Base-by-base conservation (phyloP, 202 grass and related monocot species). In the Schoenoplectus triqueter region DNA sequence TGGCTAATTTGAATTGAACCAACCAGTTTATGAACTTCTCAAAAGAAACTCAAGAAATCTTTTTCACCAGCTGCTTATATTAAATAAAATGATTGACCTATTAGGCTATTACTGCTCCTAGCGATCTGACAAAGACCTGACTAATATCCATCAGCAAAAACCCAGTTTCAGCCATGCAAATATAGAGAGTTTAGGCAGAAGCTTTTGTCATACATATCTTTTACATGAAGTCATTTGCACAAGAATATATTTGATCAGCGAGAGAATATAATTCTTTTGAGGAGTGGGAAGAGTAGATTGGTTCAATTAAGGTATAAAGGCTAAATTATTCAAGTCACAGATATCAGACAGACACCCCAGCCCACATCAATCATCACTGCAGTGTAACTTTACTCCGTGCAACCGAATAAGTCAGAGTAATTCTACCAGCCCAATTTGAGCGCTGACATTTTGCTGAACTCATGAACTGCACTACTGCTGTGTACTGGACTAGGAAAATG, bases 191-290 rank as follows among this genome's bases (percentile, higher is more conserved):
- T 77, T 77, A 13, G 15, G 19, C 10, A 13, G 19, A 55, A 56
- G 70, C 49, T 39, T 76, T 54, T 55, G 48, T 56, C 49, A 76
- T 55, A 54, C 4, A 55, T 54, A 76, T 76, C 18, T 75, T 2
- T 15, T 56, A 40, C 20, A 39, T 75, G 48, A 75, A 51, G 1
- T 20, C 48, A 22, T 75, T 54, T 75, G 18, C 48, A 75, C 47
- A 54, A 3, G 1, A 54, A 22, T 31, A 2, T 54, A 5, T 18
- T 51, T 75, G 17, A 75, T n/a, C 20, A 54, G 3, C 17, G 10
- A 54, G 2, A 13, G 71, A 57, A 57, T 57, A 3, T 48, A 52
- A 18, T 75, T 75, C n/a, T 70, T 31, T 31, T 8, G 44, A 48
- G 68, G 42, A 47, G 14, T 48, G 47, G 3, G 2, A 52, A 49